Base-by-base conservation (phyloP, 495 filamentous ascomycete species). In the Podospora appendiculata region DNA sequence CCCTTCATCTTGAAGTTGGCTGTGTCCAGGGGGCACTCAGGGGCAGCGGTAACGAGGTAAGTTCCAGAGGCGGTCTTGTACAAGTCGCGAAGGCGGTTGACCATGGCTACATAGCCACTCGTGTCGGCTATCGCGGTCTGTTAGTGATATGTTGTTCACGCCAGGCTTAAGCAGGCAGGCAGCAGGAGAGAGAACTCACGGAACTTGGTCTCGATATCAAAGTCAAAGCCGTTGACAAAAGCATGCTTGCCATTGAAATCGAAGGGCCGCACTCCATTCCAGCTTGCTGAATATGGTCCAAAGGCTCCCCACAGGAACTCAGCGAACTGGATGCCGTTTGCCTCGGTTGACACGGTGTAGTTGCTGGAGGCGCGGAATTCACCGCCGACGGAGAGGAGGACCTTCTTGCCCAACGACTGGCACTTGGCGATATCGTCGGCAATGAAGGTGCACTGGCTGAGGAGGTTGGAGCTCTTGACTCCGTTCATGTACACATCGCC, bases 301-400 rank as follows among this genome's bases (percentile, higher is more conserved):
- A 88, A 88, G 2, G 83, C 79, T 33, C 76, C 61, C 77, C 82
- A 88, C 41, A 89, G 65, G 42, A 83, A 76, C n/a, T 79, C 61
- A 7, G 84, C 85, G 32, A 84, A 82, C 3, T 73, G 58, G 38
- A 69, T 61, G 32, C 83, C 84, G 9, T 74, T 72, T 8, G 60
- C 51, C 34, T 73, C 68, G 51, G 63, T 73, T 33, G 78, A 78
- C 12, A 76, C 71, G 25, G 76, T 71, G 53, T 73, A 75, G 58
- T 68, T 52, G 54, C 59, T 1, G 48, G 33, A 13, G 54, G 46
- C 10, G 44, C 54, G 48, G 45, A 36, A 35, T 5, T 47, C 61
- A 36, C 83, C 85, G 35, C 83, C 82, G 32, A 88, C 74, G 32
- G 81, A 84, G 14, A 88, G 66, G 40, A 88, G 64, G 43, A 89